Evolutionary conservation across 352 stramenopile species (phyloP), one percentile per base, ranked within the genome.

Genomic region (Pythium utonaiense): DNA sequence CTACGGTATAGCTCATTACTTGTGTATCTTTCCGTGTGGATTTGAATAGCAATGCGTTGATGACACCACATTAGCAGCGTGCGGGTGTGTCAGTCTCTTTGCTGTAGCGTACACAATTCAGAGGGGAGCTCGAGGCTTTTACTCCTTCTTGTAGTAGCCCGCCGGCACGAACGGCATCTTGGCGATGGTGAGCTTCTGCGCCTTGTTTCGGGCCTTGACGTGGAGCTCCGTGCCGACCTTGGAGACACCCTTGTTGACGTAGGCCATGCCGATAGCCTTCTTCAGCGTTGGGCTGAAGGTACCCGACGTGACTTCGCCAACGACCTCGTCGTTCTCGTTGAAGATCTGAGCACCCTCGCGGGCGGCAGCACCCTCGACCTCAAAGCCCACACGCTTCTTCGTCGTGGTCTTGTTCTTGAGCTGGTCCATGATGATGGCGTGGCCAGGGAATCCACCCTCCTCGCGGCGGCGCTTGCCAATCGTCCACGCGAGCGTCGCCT

Each of bases 121-220:
- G 25, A 54, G 25, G 21, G 13, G 28, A 28, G 16, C 13, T 58
- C 57, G 40, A 6, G 12, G 40, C 6, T 57, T n/a, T 24, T 83
- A 86, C 54, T 83, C 77, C 59, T 86, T 89, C 72, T 93, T 91
- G 78, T 98, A 99, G 80, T 99, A 99, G 33, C 90, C 82, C 36
- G 91, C 80, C 13, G 94, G 82, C 31, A 99, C 94, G 74, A 99
- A 99, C 31, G 97, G 97, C 96, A 99, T 99, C 80, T 98, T 98
- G 63, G 90, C 93, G 51, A 99, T 85, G 33, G 89, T 80, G 6
- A 95, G 89, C 41, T 83, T 78, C 72, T 98, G 83, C 76, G 97
- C 87, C 75, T 99, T 99, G 69, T 92, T 91, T 64, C 97, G 91
- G 42, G 98, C 96, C 73, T 98, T 97, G 9, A 99, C 67, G 53